Evolutionary conservation across 345 rosid genomes (phyloP).

Genomic region (Ricinus communis): DNA sequence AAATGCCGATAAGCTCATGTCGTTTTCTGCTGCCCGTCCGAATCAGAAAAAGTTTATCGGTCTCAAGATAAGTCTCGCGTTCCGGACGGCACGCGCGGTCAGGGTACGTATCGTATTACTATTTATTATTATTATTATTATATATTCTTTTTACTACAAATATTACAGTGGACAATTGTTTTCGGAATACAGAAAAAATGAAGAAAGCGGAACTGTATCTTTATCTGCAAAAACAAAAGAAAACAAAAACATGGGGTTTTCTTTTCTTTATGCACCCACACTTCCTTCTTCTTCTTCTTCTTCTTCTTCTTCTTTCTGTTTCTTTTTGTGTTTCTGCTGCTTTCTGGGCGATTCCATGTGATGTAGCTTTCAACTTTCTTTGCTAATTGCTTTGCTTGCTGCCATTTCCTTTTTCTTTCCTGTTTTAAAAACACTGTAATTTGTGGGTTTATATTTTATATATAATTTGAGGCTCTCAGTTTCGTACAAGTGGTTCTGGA

Average conservation of each 20-base stretch:
- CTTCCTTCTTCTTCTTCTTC: slow-evolving; percentile 14
- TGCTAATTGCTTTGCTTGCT: too few species aligned
- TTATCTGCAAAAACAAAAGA: slow-evolving; percentile 1
- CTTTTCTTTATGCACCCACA: slow-evolving; percentile 30
- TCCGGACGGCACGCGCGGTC: slow-evolving; percentile 86
- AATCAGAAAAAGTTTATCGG: slow-evolving; percentile 26
- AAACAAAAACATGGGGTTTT: slow-evolving; percentile 21
- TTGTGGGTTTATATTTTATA: too few species aligned
- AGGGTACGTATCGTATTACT: slow-evolving; percentile 27
- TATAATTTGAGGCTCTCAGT: too few species aligned
- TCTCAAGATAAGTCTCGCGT: slow-evolving; percentile 38
- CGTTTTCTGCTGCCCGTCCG: slow-evolving; percentile 36
- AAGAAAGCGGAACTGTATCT: too few species aligned
- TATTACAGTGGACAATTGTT: not conserved
- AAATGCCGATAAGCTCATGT: slow-evolving; percentile 15
- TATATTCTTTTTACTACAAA: not conserved
- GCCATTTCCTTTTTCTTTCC: not conserved
- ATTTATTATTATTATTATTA: too few species aligned
- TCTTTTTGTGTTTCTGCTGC: too few species aligned
- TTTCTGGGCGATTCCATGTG: not conserved
- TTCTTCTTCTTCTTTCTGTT: slow-evolving; percentile 6
- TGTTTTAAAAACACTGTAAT: too few species aligned
- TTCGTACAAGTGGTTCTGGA: not conserved
- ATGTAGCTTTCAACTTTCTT: not conserved
- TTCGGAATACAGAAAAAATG: not conserved